Percentiles rank a stretch among this genome's conserved stretches.
These are phyloP conservation scores for Dillenia suffruticosa DNA, from an alignment of 164 flowering plant species.

Conservation along the genomic window DNA sequence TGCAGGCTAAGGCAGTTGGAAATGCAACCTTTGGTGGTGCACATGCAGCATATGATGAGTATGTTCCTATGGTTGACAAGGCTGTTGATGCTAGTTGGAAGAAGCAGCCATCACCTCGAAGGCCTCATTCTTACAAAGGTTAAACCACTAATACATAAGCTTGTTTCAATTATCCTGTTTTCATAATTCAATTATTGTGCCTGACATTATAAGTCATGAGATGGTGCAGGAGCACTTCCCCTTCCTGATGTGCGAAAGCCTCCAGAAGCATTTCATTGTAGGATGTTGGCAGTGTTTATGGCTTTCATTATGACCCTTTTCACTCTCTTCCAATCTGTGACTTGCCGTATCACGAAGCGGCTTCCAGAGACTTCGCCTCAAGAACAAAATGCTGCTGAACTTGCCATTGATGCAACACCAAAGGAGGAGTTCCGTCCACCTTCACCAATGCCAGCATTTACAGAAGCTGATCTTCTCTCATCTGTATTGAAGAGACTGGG, in stretches of 20 bases:
- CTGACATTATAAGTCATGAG: too few species aligned
- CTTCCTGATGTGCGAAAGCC: slow-evolving; percentile 26
- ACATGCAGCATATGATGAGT: slow-evolving; percentile 71
- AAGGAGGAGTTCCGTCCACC: slow-evolving; percentile 60
- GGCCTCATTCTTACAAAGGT: slow-evolving; percentile 44
- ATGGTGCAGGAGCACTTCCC: slow-evolving; percentile 29
- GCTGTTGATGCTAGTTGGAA: slow-evolving; percentile 83
- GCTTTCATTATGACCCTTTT: slow-evolving; percentile 54
- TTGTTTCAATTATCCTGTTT: not conserved
- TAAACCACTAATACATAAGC: not conserved
- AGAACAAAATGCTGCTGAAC: slow-evolving; percentile 18
- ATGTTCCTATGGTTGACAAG: slow-evolving; percentile 93
- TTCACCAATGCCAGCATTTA: slow-evolving; percentile 48
- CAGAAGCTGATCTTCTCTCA: slow-evolving; percentile 46
- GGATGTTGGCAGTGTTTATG: slow-evolving; percentile 37
- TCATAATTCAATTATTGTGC: not conserved
- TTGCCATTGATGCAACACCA: slow-evolving; percentile 20
- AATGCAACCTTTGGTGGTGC: slow-evolving; percentile 37
- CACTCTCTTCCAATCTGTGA: slow-evolving; percentile 41
- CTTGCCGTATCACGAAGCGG: slow-evolving; percentile 36
- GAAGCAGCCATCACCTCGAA: slow-evolving; percentile 43
- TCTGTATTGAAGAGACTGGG: slow-evolving; percentile 61
- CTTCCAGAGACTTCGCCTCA: slow-evolving; percentile 24
- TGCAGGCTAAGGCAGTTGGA: slow-evolving; percentile 63
- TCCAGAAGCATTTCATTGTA: slow-evolving; percentile 41